These are phyloP conservation scores for Cornus florida DNA, from an alignment of 148 eudicot species.

Conservation along the genomic window DNA sequence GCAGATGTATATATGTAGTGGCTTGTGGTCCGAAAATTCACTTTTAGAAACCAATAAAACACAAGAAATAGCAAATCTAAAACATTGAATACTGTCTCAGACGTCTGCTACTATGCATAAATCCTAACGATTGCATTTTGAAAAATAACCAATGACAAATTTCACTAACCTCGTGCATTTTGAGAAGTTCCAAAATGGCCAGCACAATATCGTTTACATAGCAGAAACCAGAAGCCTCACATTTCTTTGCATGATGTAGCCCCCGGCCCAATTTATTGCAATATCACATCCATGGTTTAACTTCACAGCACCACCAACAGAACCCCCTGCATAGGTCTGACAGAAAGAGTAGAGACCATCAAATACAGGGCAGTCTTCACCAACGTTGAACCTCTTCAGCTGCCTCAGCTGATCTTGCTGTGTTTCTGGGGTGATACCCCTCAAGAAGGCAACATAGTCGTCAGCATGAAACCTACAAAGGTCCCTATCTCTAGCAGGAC, in stretches of 20 bases:
- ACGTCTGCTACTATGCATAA: not conserved
- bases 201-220: conserved; percentile 69
- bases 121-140: not conserved
- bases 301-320: conserved; percentile 64
- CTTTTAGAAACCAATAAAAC: not conserved
- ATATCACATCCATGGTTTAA: conserved; percentile 59
- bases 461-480: conserved; percentile 63
- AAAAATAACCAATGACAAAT: not conserved
- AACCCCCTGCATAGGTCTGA: conserved; percentile 72
- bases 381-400: conserved; percentile 70
- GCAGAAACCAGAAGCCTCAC: conserved; percentile 74
- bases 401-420: conserved; percentile 64
- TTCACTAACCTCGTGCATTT: conserved; percentile 54
- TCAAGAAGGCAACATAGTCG: conserved; percentile 58
- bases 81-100: not conserved
- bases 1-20: not conserved
- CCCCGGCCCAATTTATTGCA: conserved; percentile 74
- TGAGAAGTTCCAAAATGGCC: conserved; percentile 66
- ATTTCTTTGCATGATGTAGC: conserved; percentile 69
- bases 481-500: conserved; percentile 53
- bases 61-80: not conserved
- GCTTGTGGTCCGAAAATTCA: not conserved
- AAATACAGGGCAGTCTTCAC: conserved; percentile 75
- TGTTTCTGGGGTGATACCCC: conserved; percentile 56
- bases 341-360: conserved; percentile 64